These are phyloP conservation scores for Neurospora hispaniola DNA, from an alignment of 495 filamentous ascomycete species.

Conservation along the genomic window DNA sequence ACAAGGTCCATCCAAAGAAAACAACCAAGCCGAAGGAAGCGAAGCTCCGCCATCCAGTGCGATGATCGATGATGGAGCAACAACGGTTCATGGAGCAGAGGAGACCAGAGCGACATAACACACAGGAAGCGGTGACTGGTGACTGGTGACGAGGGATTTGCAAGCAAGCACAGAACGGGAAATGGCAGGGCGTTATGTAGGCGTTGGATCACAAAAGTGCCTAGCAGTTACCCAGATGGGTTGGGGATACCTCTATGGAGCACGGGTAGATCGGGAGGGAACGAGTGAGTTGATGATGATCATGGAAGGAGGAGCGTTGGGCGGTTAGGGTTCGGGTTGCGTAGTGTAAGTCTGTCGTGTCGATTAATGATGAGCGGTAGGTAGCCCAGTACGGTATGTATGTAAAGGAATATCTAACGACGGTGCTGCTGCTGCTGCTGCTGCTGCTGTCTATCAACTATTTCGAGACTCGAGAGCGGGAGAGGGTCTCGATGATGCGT, in stretches of 20 bases:
- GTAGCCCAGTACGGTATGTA: too few species aligned
- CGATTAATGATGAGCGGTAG: too few species aligned
- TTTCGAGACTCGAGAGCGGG: too few species aligned
- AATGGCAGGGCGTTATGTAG: background rate
- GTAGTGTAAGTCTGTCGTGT: too few species aligned
- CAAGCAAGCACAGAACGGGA: background rate
- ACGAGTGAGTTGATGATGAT: background rate
- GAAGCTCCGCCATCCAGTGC: background rate
- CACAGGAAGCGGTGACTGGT: background rate
- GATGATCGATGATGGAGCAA: background rate
- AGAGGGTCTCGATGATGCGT: too few species aligned
- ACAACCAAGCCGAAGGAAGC: too few species aligned
- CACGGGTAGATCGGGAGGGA: background rate
- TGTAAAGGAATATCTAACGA: too few species aligned
- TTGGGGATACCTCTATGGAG: background rate
- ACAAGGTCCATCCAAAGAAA: too few species aligned
- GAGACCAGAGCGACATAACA: too few species aligned
- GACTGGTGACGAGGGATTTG: background rate
- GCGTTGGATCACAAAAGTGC: background rate
- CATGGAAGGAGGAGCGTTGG: background rate
- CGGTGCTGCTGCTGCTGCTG: too few species aligned
- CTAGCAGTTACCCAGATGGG: background rate
- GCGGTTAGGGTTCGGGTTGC: background rate
- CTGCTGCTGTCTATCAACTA: too few species aligned
- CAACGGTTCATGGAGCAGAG: background rate